Percentiles rank a stretch among this genome's conserved stretches.
These are phyloP conservation scores for Abelmoschus esculentus DNA, from an alignment of 345 rosid species.

Conservation along the genomic window DNA sequence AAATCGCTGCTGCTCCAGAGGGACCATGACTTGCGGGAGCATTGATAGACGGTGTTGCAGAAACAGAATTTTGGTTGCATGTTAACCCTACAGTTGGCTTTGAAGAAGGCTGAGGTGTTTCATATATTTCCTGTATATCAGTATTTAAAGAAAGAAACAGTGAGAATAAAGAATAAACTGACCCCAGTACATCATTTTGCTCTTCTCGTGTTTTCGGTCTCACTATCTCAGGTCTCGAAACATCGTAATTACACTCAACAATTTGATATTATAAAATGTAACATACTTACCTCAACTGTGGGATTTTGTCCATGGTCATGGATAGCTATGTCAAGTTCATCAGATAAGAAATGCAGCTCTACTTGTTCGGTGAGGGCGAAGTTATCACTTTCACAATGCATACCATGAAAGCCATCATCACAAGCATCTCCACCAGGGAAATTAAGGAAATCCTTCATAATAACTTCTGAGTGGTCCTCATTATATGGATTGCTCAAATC, in stretches of 20 bases:
- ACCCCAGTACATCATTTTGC: background rate
- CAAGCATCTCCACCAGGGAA: background rate
- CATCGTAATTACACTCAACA: background rate
- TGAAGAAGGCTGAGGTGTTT: conserved; percentile 31
- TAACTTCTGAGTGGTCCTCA: background rate
- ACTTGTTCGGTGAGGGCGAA: background rate
- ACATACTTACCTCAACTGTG: background rate
- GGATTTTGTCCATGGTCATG: background rate
- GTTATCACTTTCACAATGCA: background rate
- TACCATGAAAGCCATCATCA: background rate
- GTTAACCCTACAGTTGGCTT: conserved; percentile 25
- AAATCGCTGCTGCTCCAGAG: conserved; percentile 37
- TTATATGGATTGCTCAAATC: background rate
- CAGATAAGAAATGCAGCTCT: background rate
- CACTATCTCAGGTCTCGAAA: background rate
- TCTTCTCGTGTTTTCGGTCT: background rate
- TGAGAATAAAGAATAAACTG: background rate
- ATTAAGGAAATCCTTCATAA: background rate
- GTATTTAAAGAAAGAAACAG: conserved; percentile 21
- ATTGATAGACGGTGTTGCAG: conserved; percentile 30
- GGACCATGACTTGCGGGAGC: conserved; percentile 39
- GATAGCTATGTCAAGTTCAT: background rate
- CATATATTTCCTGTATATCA: conserved; percentile 51
- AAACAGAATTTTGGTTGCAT: conserved; percentile 25
- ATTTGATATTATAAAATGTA: background rate